Evolutionary conservation across 2,329 filamentous ascomycete species (phyloP), one percentile per base, ranked within the genome.

Genomic region (Teratosphaeria nubilosa): DNA sequence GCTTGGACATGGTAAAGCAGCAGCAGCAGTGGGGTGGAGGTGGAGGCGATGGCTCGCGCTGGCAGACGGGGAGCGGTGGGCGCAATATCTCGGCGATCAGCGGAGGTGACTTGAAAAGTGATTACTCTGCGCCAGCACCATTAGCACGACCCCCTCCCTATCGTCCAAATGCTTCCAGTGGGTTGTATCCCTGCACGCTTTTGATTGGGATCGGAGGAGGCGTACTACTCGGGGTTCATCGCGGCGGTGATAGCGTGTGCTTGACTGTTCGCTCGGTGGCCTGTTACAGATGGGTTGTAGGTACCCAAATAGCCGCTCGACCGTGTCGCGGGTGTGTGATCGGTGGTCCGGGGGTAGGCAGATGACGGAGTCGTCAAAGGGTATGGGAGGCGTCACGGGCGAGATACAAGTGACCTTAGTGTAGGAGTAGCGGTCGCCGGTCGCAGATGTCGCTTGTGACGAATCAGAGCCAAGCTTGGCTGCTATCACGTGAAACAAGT

Each of bases 141-240:
- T 48, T 22, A 48, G 41, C 41, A 48, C 41, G 11, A 6, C 1
- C 9, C n/a, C 41, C n/a, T 48, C 41, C 16, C 41, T 48, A 20
- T 7, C 6, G n/a, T 22, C 41, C 22, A 20, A 10, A n/a, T 22
- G 41, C 22, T 16, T 48, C 20, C 20, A 20, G 41, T 48, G 9
- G 22, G 34, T 20, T 48, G 41, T 20, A 48, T 48, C 20, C 41
- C 41, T 48, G 41, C 41, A 48, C 41, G n/a, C 41, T 48, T 41
- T 48, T 48, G 41, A 48, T 48, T 48, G 41, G 41, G 41, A 22
- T 48, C 41, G n/a, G 41, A 22, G 41, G 41, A 48, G 24, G 85
- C 88, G 74, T 86, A 94, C 89, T 83, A 94, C 89, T 94, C 89
- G 74, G 89, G 89, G 82, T 94, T 94, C 89, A 94, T 65, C 60